Conservation (phyloP, 495 filamentous ascomycete species). For the Beverwykella pulmonaria region DNA sequence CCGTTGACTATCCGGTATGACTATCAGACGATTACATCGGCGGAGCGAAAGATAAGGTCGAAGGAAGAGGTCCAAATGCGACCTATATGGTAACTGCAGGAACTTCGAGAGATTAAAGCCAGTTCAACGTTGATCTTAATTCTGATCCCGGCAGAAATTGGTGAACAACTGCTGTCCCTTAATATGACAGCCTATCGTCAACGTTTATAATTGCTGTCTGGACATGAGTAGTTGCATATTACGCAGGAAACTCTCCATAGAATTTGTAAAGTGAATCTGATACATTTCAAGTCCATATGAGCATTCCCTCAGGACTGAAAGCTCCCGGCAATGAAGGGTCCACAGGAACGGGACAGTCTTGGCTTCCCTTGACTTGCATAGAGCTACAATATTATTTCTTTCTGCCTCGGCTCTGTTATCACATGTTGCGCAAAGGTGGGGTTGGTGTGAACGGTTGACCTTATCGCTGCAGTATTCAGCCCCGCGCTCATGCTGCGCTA, state of each 20-base stretch:
- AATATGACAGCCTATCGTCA: too few species aligned
- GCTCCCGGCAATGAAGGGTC: neutral
- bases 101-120: neutral
- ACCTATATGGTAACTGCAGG: neutral
- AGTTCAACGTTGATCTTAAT: neutral
- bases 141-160: neutral
- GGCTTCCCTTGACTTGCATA: neutral
- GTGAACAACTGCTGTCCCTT: too few species aligned
- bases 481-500: neutral
- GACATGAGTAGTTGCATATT: too few species aligned
- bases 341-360: neutral
- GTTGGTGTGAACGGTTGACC: neutral
- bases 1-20: constrained; percentile 3
- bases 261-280: too few species aligned
- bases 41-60: constrained; percentile 1
- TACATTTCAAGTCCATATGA: neutral
- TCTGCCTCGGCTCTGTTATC: neutral
- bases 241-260: too few species aligned
- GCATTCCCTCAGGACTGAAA: neutral
- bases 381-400: neutral
- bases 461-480: constrained; percentile 14
- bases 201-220: neutral
- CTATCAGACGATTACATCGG: neutral
- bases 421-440: neutral
- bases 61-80: neutral